Evolutionary conservation across 208 protist genomes (phyloP).

Genomic region (Trypanosoma avium): DNA sequence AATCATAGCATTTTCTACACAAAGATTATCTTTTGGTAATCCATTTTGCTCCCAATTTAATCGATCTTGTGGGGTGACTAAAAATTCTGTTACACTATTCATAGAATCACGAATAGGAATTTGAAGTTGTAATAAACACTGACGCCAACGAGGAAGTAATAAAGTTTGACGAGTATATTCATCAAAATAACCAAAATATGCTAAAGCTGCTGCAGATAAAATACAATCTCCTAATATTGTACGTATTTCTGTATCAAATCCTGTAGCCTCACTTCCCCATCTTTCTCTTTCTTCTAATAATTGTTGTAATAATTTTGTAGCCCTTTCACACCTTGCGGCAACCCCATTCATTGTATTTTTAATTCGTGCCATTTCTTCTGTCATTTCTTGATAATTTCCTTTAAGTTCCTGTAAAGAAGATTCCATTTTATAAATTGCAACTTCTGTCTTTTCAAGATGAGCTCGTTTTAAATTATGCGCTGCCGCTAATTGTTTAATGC

Average conservation of each 20-base stretch:
- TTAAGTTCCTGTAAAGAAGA: constrained; percentile 85
- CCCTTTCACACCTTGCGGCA: constrained; percentile 90
- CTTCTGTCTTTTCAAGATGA: constrained; percentile 57
- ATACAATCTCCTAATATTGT: constrained; percentile 97
- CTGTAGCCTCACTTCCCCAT: constrained; percentile 92
- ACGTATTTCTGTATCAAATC: constrained; percentile 84
- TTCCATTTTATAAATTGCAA: constrained; percentile 90
- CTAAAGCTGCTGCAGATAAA: constrained; percentile 94
- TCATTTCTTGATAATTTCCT: constrained; percentile 94
- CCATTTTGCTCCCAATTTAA: constrained; percentile 93
- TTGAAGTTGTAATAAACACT: constrained; percentile 48
- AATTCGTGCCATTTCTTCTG: constrained; percentile 89
- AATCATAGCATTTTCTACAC: constrained; percentile 98
- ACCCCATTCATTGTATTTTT: constrained; percentile 88
- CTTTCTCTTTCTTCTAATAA: constrained; percentile 93
- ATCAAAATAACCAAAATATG: constrained; percentile 99
- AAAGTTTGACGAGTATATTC: constrained; percentile 87
- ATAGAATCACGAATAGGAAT: constrained; percentile 85
- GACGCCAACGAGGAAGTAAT: constrained; percentile 88
- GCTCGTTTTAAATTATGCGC: constrained; percentile 58
- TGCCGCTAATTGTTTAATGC: constrained; percentile 90
- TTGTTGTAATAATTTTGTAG: constrained; percentile 89
- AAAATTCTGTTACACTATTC: constrained; percentile 85
- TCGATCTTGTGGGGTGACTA: constrained; percentile 91
- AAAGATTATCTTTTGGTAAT: constrained; percentile 97